phyloP scores from a whole-genome alignment of 495 filamentous ascomycete genomes.

The Penicillium canariense region DNA sequence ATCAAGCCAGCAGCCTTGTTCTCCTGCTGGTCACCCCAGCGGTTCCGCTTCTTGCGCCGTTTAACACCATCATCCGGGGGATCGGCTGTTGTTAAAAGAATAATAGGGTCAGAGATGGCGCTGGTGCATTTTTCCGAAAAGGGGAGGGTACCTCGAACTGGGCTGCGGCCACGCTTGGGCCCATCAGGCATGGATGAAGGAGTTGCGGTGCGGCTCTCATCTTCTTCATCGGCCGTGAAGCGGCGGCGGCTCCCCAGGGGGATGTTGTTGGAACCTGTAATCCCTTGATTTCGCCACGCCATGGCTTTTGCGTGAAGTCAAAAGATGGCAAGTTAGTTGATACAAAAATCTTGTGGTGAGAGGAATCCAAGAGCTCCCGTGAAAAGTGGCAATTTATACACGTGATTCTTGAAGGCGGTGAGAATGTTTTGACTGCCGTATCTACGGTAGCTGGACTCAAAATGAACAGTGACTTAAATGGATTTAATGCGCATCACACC shows the following conservation, averaged over 20 bases:
- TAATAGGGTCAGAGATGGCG: neutral
- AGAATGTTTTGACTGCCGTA: neutral
- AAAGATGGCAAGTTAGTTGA: slow-evolving; percentile 16
- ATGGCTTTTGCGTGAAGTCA: slow-evolving; percentile 43
- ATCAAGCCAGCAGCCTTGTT: slow-evolving; percentile 98
- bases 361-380: slow-evolving; percentile 4
- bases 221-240: slow-evolving; percentile 71
- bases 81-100: slow-evolving; percentile 32
- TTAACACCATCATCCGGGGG: slow-evolving; percentile 67
- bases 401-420: slow-evolving; percentile 7
- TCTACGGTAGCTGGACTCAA: neutral
- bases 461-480: too few species aligned
- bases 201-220: slow-evolving; percentile 56
- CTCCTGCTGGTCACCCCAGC: slow-evolving; percentile 93
- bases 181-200: slow-evolving; percentile 50
- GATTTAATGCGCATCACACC: neutral
- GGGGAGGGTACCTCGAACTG: slow-evolving; percentile 53
- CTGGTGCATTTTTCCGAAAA: neutral
- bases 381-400: slow-evolving; percentile 17
- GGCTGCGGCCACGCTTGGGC: slow-evolving; percentile 75
- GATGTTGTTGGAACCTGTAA: slow-evolving; percentile 98
- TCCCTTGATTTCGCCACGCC: slow-evolving; percentile 92
- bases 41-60: slow-evolving; percentile 94
- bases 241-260: slow-evolving; percentile 88
- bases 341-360: slow-evolving; percentile 3